Base-by-base conservation (phyloP, 805 yeast genomes). In the Candida schatavii region DNA sequence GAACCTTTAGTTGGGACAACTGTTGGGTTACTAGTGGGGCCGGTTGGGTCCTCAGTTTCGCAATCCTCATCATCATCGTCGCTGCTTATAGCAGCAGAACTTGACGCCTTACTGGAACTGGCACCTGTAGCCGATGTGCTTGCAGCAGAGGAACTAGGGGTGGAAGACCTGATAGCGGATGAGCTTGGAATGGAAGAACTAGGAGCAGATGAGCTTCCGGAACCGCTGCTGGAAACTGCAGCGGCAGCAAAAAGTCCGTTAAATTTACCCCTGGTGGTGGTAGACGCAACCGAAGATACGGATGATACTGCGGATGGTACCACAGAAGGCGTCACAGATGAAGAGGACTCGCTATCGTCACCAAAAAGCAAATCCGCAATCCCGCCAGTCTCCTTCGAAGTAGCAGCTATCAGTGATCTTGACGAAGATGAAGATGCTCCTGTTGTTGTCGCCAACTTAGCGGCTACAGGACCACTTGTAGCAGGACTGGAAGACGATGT, bases 11-110 rank as follows among this genome's bases (percentile, higher is more conserved):
- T 35, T 11, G 22, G 32, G 19, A 20, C 28, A 5, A 32, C 47
- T 37, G 45, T 44, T 37, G n/a, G n/a, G n/a, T n/a, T n/a, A n/a
- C 20, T 41, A 29, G 29, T 34, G 23, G 42, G 22, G 18, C 35
- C 28, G 9, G 39, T 37, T 26, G 43, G 19, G 28, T 25, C 23
- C 5, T 41, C 43, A 15, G 45, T 42, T 20, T 43, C 49, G 34
- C 45, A 42, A 29, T 44, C 46, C 5, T 35, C 44, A 9, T 45
- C 51, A 19, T 47, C 49, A 22, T 41, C 44, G 19, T 45, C 49
- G 15, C 32, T 37, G 14, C 27, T 21, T 26, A 30, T 19, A 23
- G 45, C 37, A 28, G 41, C 14, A 18, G 36, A n/a, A n/a, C n/a
- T n/a, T n/a, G n/a, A n/a, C n/a, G n/a, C n/a, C n/a, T n/a, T 13